Conservation (phyloP, 257 asterid species). For the Solanum verrucosum region DNA sequence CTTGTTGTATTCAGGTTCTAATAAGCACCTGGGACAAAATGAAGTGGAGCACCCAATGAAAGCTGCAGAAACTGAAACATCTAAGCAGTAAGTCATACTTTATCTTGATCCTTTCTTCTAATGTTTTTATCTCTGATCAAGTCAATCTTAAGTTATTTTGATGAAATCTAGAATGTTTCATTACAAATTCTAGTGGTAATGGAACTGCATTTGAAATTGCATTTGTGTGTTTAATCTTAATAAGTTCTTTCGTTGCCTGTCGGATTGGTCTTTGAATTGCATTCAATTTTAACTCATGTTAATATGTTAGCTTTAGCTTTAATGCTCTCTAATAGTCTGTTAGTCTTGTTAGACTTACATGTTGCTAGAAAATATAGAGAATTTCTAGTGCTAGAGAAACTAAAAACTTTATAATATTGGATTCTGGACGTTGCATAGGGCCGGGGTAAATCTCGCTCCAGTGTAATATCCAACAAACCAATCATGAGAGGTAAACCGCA, state of each 20-base stretch:
- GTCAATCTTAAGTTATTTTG: background rate
- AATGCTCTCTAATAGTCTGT: background rate
- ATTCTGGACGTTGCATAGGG: background rate
- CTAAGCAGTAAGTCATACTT: constrained; percentile 53
- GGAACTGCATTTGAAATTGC: background rate
- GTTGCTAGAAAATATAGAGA: background rate
- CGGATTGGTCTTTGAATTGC: background rate
- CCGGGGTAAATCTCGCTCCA: background rate
- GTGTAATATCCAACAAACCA: background rate
- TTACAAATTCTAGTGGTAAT: background rate
- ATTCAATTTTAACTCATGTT: background rate
- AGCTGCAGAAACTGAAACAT: constrained; percentile 53
- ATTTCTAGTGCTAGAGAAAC: background rate
- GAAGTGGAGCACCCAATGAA: constrained; percentile 61
- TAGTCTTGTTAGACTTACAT: background rate
- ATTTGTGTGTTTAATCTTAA: background rate
- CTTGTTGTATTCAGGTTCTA: constrained; percentile 40
- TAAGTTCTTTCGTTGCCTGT: background rate
- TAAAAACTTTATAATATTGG: background rate
- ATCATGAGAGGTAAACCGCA: background rate
- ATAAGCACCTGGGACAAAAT: constrained; percentile 73
- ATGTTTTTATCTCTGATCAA: background rate
- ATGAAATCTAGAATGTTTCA: background rate
- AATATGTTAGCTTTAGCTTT: background rate
- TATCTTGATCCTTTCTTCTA: background rate